Percentiles rank a stretch among this genome's conserved stretches.
Conservation (phyloP, 192 early-diverging fungal genomes). For the Dimargaris verticillata region DNA sequence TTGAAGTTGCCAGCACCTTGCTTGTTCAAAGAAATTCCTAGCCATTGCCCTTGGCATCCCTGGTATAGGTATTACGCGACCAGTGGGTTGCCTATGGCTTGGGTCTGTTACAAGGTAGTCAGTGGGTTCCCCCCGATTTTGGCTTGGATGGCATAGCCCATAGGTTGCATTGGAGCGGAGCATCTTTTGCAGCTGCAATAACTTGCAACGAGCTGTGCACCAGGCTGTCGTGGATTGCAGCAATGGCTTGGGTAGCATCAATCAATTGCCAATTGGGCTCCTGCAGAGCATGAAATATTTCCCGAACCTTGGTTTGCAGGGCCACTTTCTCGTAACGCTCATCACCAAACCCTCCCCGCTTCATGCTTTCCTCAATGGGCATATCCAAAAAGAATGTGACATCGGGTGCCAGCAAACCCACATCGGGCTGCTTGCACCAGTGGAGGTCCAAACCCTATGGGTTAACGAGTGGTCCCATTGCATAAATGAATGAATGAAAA, state of each 20-base stretch:
- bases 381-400: conserved; percentile 80
- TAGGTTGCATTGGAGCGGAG: not conserved
- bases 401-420: conserved; percentile 72
- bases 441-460: conserved; percentile 47
- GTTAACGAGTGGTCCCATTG: too few species aligned
- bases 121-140: too few species aligned
- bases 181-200: not conserved
- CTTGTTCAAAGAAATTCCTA: too few species aligned
- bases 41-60: too few species aligned
- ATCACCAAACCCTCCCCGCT: conserved; percentile 72
- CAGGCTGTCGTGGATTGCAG: not conserved
- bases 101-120: too few species aligned
- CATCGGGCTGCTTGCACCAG: conserved; percentile 84
- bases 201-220: not conserved
- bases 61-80: too few species aligned
- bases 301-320: conserved; percentile 64
- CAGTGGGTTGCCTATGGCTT: too few species aligned
- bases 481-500: too few species aligned
- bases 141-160: not conserved
- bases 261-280: conserved; percentile 8
- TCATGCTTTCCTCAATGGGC: conserved; percentile 50
- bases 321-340: conserved; percentile 82
- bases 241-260: not conserved
- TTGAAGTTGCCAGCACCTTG: too few species aligned
- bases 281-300: conserved; percentile 43